Evolutionary conservation across 2,329 filamentous ascomycete genomes (phyloP).

Genomic region (Hypomyces rosellus): DNA sequence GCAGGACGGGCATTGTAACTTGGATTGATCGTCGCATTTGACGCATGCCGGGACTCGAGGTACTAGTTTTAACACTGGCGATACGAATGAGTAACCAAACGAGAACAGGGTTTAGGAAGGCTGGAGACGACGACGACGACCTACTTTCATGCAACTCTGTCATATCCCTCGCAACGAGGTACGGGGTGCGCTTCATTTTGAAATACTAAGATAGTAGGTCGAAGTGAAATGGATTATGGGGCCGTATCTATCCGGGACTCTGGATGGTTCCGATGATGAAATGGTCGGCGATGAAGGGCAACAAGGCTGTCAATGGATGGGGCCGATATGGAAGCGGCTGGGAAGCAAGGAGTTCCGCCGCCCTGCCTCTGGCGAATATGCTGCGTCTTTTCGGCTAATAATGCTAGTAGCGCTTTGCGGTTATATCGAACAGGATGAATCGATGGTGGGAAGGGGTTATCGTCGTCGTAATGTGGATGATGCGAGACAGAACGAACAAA

Average conservation of each 20-base stretch:
- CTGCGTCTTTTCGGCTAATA: no score
- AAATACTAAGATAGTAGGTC: background rate
- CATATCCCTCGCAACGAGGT: constrained; percentile 20
- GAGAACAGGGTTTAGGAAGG: no score
- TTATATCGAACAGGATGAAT: background rate
- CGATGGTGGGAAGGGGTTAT: background rate
- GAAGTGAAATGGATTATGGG: no score
- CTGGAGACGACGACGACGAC: background rate
- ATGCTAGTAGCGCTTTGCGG: no score
- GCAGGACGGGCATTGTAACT: constrained; percentile 41
- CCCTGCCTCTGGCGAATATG: no score
- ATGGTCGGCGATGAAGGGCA: no score
- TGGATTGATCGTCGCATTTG: constrained; percentile 36
- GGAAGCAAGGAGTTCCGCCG: no score
- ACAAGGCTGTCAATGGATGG: no score
- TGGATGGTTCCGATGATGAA: no score
- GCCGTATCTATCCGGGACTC: no score
- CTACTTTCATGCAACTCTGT: constrained; percentile 26
- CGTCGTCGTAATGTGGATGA: constrained; percentile 2
- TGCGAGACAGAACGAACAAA: constrained; percentile 12
- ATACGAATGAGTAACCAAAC: background rate
- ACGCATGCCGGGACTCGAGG: constrained; percentile 38
- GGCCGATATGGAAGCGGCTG: no score
- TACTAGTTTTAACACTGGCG: constrained; percentile 27
- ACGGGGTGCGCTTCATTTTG: constrained; percentile 7